Percentiles rank a stretch among this genome's conserved stretches.
Evolutionary conservation across 1,284 basidiomycete species (phyloP).

Genomic region (Laetiporus sulphureus): DNA sequence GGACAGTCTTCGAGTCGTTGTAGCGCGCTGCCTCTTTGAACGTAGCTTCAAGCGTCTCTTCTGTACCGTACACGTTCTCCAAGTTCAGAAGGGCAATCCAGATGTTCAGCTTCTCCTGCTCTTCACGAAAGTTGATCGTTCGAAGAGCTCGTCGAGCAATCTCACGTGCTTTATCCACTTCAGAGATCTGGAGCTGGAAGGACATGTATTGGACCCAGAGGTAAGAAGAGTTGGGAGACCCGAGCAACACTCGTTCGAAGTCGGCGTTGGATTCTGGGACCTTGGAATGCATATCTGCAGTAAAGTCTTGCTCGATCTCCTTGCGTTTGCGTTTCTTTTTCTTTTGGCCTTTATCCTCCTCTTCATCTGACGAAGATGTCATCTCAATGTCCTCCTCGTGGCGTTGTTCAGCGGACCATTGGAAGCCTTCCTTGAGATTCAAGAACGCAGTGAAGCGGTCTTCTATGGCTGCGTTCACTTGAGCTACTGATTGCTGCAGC

Average conservation of each 20-base stretch:
- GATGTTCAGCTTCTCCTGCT: constrained; percentile 94
- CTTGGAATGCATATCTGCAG: constrained; percentile 78
- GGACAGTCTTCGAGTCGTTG: constrained; percentile 90
- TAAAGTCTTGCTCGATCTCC: constrained; percentile 75
- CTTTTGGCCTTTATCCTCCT: constrained; percentile 41
- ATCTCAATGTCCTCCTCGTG: constrained; percentile 29
- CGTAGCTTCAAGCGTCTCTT: constrained; percentile 67
- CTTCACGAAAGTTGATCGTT: constrained; percentile 93
- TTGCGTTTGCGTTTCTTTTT: constrained; percentile 66
- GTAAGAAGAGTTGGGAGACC: constrained; percentile 97
- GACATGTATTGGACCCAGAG: constrained; percentile 99
- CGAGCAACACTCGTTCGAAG: constrained; percentile 90
- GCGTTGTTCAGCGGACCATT: constrained; percentile 49
- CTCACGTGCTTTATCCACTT: constrained; percentile 90
- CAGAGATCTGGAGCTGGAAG: constrained; percentile 92
- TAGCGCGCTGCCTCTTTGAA: constrained; percentile 90
- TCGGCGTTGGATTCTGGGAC: constrained; percentile 89
- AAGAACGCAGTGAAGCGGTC: constrained; percentile 28
- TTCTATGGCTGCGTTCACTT: not conserved
- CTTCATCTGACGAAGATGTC: constrained; percentile 39
- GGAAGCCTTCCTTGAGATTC: constrained; percentile 55
- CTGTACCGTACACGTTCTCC: constrained; percentile 91
- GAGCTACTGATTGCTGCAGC: constrained; percentile 8
- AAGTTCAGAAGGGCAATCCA: constrained; percentile 97
- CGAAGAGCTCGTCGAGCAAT: constrained; percentile 82